Evolutionary conservation across 176 grass and related monocot genomes (phyloP).

Genomic region (Melocanna baccifera): DNA sequence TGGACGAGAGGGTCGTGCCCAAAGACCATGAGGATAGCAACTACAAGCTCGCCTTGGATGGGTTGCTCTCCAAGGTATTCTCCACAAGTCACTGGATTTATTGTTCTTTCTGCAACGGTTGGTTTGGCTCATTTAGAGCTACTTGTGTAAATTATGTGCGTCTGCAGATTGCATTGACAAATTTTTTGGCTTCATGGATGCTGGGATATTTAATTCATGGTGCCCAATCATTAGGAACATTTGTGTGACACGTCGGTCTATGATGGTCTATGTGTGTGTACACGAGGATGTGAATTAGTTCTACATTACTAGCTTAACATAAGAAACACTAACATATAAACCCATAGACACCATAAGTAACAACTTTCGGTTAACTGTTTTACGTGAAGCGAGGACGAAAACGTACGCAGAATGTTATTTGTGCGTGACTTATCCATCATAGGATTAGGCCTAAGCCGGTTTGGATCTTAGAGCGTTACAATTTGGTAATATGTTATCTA

Average conservation of each 20-base stretch:
- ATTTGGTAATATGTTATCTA: background rate
- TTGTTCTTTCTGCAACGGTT: background rate
- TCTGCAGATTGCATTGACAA: background rate
- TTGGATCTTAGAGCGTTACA: no score
- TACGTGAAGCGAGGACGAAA: no score
- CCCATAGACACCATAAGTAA: no score
- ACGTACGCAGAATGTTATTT: no score
- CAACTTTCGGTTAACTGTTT: no score
- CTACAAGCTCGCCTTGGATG: conserved; percentile 91
- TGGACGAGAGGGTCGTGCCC: conserved; percentile 88
- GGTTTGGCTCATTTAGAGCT: background rate
- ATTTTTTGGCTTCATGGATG: background rate
- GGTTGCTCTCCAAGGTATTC: conserved; percentile 86
- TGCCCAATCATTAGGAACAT: background rate
- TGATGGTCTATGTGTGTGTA: no score
- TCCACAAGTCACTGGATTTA: background rate
- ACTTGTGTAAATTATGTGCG: background rate
- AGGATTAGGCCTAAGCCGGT: no score
- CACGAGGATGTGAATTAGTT: no score
- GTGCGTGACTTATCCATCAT: no score
- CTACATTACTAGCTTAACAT: no score
- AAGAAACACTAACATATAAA: no score
- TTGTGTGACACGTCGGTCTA: no score
- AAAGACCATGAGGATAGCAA: conserved; percentile 92
- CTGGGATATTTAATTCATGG: background rate